Conservation (phyloP, 345 rosid species). For the Populus nigra region DNA sequence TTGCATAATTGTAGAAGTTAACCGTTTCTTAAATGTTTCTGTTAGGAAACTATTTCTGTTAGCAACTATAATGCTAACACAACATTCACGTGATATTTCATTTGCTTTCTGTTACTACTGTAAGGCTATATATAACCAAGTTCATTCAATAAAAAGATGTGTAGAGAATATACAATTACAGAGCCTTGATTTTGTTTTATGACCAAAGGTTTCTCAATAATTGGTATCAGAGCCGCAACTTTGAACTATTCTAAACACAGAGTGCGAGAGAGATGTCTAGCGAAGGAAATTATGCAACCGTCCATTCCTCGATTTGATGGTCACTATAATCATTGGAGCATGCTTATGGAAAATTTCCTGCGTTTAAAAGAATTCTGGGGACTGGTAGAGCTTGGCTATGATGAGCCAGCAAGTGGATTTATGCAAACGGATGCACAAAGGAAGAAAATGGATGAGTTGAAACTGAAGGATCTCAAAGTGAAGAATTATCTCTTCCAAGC, state of each 20-base stretch:
- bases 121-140: too few species aligned
- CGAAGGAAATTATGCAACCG: background rate
- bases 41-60: too few species aligned
- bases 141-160: too few species aligned
- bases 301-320: background rate
- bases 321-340: background rate
- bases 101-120: too few species aligned
- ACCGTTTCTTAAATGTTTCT: too few species aligned
- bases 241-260: background rate
- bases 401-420: background rate
- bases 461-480: background rate
- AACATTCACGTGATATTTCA: too few species aligned
- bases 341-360: background rate
- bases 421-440: background rate
- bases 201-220: too few species aligned
- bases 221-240: background rate
- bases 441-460: background rate
- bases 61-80: too few species aligned
- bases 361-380: background rate
- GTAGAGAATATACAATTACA: too few species aligned
- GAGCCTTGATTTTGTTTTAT: too few species aligned
- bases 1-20: too few species aligned
- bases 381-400: background rate
- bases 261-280: background rate
- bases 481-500: background rate